phyloP scores from a whole-genome alignment of 108 stramenopile genomes.

The Heterococcus sp. region DNA sequence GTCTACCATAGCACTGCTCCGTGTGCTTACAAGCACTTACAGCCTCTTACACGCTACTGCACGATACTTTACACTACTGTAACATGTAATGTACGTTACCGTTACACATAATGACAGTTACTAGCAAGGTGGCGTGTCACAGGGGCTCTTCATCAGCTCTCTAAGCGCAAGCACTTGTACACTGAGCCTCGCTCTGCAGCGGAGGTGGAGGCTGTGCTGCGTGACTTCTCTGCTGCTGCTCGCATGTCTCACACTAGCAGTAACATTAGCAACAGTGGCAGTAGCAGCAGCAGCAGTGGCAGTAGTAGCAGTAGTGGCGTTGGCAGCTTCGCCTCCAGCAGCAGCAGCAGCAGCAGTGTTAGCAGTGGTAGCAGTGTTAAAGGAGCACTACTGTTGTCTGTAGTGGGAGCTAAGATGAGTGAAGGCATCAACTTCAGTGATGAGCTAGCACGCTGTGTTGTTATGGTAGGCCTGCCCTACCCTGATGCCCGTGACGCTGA shows the following conservation, averaged over 20 bases:
- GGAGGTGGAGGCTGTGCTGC: slow-evolving; percentile 72
- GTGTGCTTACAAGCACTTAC: background rate
- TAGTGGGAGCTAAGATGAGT: slow-evolving; percentile 93
- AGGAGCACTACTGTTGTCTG: slow-evolving; percentile 85
- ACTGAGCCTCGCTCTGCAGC: slow-evolving; percentile 76
- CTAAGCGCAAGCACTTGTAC: slow-evolving; percentile 59
- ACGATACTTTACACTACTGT: background rate
- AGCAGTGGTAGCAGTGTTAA: slow-evolving; percentile 14
- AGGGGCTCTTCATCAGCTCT: slow-evolving; percentile 23
- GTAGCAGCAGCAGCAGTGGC: background rate
- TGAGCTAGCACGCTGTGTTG: slow-evolving; percentile 88
- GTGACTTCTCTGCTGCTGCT: slow-evolving; percentile 61
- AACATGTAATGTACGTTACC: no score
- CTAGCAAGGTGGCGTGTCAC: slow-evolving; percentile 22
- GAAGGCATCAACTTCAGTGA: slow-evolving; percentile 98
- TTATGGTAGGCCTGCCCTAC: slow-evolving; percentile 96
- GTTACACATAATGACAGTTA: slow-evolving; percentile 8
- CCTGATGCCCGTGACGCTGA: slow-evolving; percentile 91
- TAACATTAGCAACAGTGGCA: no score
- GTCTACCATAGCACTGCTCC: background rate
- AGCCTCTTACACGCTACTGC: background rate
- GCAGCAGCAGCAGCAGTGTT: background rate
- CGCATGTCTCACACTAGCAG: slow-evolving; percentile 9
- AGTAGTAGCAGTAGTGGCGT: slow-evolving; percentile 3
- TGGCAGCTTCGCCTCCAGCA: no score